phyloP scores from a whole-genome alignment of 306 rosid species.

The Lablab purpureus region DNA sequence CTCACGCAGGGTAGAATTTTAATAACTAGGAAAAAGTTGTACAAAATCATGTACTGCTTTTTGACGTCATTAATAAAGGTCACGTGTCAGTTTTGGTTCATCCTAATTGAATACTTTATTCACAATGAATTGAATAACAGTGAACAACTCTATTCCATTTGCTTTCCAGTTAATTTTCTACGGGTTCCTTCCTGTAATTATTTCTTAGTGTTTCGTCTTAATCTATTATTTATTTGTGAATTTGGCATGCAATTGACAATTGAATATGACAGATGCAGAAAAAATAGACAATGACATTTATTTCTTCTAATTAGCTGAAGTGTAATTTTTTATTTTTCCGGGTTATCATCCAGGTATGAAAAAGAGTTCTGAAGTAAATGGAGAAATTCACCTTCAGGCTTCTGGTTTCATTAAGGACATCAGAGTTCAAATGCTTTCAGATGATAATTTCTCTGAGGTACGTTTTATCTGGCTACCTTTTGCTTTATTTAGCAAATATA shows the following conservation, averaged over 20 bases:
- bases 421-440: conserved; percentile 67
- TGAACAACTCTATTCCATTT: conserved; percentile 13
- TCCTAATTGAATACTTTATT: conserved; percentile 43
- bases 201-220: conserved; percentile 23
- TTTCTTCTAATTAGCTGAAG: conserved; percentile 10
- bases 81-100: background rate
- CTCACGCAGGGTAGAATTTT: background rate
- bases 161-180: conserved; percentile 31
- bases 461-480: conserved; percentile 39
- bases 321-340: conserved; percentile 29
- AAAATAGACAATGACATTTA: conserved; percentile 10
- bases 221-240: conserved; percentile 16
- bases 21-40: conserved; percentile 19
- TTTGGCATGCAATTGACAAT: conserved; percentile 27
- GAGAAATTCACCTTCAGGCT: conserved; percentile 59
- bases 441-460: conserved; percentile 81
- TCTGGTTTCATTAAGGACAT: conserved; percentile 70
- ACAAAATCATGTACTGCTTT: conserved; percentile 11
- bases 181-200: background rate
- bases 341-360: conserved; percentile 58
- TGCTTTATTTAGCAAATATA: conserved; percentile 8
- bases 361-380: conserved; percentile 54
- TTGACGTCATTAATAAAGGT: conserved; percentile 27
- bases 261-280: conserved; percentile 17
- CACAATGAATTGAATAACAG: conserved; percentile 8